Base-by-base conservation (phyloP, 805 yeast genomes). In the Starmerella gropengiesseri region DNA sequence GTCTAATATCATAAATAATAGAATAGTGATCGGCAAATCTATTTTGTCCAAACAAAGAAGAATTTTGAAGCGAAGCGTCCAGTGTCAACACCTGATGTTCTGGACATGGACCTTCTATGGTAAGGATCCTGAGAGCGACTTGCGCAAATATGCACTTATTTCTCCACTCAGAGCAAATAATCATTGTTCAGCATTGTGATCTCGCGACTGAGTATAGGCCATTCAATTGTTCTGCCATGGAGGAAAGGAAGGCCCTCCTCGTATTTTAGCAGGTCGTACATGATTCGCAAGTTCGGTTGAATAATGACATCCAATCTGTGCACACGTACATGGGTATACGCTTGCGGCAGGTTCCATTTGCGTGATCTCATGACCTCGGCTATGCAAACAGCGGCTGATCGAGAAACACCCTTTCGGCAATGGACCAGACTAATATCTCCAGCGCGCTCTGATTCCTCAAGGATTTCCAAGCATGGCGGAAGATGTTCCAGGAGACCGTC, bases 361-460 rank as follows among this genome's bases (percentile, higher is more conserved):
- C 81, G 62, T 31, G 94, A 63, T 51, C 75, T 73, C 95, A 89
- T 87, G 29, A 84, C 89, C 57, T 86, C 96, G 1, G 95, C 95
- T 51, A 89, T 89, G 53, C 93, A 89, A 9, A 89, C 93, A 0
- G 96, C 84, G 0, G 96, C 97, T 3, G 94, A 83, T 43, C 97
- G 67, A 0, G 95, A 83, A 3, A 89, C 97, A 0, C 97, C 97
- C 37, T 85, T 96, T 56, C 94, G 81, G 55, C 97, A 89, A 60
- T 89, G 97, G 9, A 89, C 87, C 47, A 89, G 66, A 2, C 78
- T 75, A 35, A 71, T 55, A 7, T n/a, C 23, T 5, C 25, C n/a
- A 11, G 28, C 22, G 30, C 28, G 41, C 23, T 30, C 33, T 7
- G 43, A 32, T 3, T 67, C 70, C 41, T 82, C 80, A 40, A 86